A percentile compares a stretch with the other conserved stretches of the same genome.
phyloP scores from a whole-genome alignment of 1,284 basidiomycete species.

The Agaricales sp. region DNA sequence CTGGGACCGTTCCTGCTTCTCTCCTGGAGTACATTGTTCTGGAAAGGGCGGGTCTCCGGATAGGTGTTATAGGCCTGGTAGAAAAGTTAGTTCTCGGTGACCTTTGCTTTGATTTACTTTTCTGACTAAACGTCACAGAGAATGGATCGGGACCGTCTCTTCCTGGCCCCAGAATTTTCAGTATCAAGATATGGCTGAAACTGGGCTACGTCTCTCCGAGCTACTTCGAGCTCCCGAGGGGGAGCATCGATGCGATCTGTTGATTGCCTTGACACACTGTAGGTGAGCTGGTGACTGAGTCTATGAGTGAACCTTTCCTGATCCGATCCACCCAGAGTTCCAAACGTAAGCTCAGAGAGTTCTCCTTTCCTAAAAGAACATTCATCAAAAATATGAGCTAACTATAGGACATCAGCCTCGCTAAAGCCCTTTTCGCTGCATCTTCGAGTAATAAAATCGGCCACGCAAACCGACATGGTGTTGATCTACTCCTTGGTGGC shows the following conservation, averaged over 20 bases:
- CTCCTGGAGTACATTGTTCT: slow-evolving; percentile 53
- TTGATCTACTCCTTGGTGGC: slow-evolving; percentile 81
- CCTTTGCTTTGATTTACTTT: slow-evolving; percentile 2
- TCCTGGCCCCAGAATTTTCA: slow-evolving; percentile 71
- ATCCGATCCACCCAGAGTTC: slow-evolving; percentile 26
- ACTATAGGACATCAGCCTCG: slow-evolving; percentile 60
- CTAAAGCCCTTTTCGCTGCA: slow-evolving; percentile 44
- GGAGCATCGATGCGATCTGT: slow-evolving; percentile 61
- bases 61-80: slow-evolving; percentile 78
- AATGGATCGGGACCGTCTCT: slow-evolving; percentile 82
- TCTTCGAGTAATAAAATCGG: slow-evolving; percentile 44
- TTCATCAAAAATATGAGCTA: slow-evolving; percentile 27
- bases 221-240: slow-evolving; percentile 65
- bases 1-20: slow-evolving; percentile 43
- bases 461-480: slow-evolving; percentile 52
- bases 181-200: slow-evolving; percentile 60
- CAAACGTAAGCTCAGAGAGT: slow-evolving; percentile 37
- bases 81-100: slow-evolving; percentile 44
- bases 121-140: slow-evolving; percentile 24
- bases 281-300: slow-evolving; percentile 38
- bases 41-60: slow-evolving; percentile 55
- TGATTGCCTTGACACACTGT: slow-evolving; percentile 78
- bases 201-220: slow-evolving; percentile 55
- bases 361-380: slow-evolving; percentile 6
- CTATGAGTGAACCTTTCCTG: slow-evolving; percentile 12